Percentiles rank a stretch among this genome's conserved stretches.
phyloP scores from a whole-genome alignment of 2,329 filamentous ascomycete genomes.

The Colletotrichum somersetense region DNA sequence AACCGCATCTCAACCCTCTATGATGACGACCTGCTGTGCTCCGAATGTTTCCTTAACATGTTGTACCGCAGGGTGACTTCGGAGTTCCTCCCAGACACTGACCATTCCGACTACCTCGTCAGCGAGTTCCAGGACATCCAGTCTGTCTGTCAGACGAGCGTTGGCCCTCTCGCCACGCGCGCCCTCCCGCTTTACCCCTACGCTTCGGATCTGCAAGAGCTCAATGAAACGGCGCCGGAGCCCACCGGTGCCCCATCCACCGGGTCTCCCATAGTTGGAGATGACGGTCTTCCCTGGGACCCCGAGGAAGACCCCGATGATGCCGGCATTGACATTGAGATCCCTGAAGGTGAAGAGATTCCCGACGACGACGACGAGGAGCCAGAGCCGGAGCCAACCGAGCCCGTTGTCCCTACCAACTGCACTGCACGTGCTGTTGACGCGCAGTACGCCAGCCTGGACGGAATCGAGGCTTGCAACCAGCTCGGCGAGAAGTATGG shows the following conservation, averaged over 20 bases:
- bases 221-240: no score
- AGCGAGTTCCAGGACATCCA: slow-evolving; percentile 28
- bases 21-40: slow-evolving; percentile 36
- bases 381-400: no score
- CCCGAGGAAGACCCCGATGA: no score
- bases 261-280: no score
- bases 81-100: slow-evolving; percentile 24
- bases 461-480: slow-evolving; percentile 16
- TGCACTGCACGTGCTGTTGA: not conserved
- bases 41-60: slow-evolving; percentile 20
- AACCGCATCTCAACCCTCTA: slow-evolving; percentile 33
- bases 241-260: no score
- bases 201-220: not conserved
- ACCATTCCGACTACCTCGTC: slow-evolving; percentile 29
- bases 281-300: no score
- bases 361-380: no score
- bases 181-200: slow-evolving; percentile 13
- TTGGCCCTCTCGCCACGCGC: slow-evolving; percentile 12
- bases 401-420: no score
- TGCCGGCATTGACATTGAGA: no score
- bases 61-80: slow-evolving; percentile 15
- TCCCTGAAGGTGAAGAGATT: no score
- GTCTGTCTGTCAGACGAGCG: slow-evolving; percentile 29
- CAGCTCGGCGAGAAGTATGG: slow-evolving; percentile 8
- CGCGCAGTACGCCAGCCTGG: not conserved